Evolutionary conservation across 805 yeast species (phyloP).

Genomic region (Kodamaea hsintzibuensis): DNA sequence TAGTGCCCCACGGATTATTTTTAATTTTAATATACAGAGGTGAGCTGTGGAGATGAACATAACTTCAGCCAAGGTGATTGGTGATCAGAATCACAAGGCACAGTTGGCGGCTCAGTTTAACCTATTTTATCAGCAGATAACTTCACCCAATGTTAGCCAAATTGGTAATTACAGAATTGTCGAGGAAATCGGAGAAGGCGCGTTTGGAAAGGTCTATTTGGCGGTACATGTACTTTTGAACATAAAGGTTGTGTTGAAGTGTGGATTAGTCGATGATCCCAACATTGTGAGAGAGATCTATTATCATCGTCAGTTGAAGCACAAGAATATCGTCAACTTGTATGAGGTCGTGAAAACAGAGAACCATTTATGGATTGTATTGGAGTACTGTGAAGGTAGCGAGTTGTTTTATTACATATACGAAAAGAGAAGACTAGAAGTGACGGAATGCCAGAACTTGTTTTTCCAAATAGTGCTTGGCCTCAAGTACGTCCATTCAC

Average conservation of each 20-base stretch:
- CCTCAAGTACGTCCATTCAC: constrained; percentile 71
- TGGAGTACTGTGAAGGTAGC: constrained; percentile 86
- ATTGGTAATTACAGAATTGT: constrained; percentile 81
- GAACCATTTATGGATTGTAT: constrained; percentile 75
- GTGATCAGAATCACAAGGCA: constrained; percentile 45
- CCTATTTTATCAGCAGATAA: constrained; percentile 48
- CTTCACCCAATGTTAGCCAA: constrained; percentile 51
- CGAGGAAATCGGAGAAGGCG: constrained; percentile 83
- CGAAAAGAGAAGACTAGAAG: constrained; percentile 49
- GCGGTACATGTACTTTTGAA: constrained; percentile 78
- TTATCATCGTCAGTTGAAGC: constrained; percentile 80
- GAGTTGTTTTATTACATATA: constrained; percentile 72
- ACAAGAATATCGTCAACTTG: constrained; percentile 78
- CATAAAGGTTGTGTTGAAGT: constrained; percentile 77
- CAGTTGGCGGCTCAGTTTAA: constrained; percentile 66
- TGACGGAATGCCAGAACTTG: constrained; percentile 50
- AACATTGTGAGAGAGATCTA: constrained; percentile 88
- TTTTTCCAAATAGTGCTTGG: constrained; percentile 70
- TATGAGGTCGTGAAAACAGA: constrained; percentile 88
- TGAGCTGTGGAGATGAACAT: constrained; percentile 17
- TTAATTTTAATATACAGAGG: neutral
- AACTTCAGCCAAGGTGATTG: constrained; percentile 12
- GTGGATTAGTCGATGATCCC: constrained; percentile 75
- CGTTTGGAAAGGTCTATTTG: constrained; percentile 88
- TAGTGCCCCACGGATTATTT: constrained; percentile 7